phyloP scores from a whole-genome alignment of 202 grass and related monocot genomes.

The Digitaria exilis region DNA sequence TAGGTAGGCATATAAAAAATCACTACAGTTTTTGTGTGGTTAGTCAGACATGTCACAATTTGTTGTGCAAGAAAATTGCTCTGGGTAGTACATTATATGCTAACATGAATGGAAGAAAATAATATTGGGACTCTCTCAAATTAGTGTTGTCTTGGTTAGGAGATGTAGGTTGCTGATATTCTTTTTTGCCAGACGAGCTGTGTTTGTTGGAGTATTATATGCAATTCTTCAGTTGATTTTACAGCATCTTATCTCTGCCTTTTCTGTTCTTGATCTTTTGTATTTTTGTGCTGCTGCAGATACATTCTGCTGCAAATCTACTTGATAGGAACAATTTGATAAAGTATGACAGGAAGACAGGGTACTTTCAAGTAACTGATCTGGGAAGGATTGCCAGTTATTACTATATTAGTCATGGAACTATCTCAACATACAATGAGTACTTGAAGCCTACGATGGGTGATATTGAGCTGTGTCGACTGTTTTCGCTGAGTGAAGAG shows the following conservation, averaged over 20 bases:
- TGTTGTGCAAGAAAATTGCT: neutral
- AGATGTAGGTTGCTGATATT: neutral
- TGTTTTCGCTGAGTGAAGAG: slow-evolving; percentile 92
- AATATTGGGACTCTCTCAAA: neutral
- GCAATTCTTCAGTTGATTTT: neutral
- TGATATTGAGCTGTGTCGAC: slow-evolving; percentile 80
- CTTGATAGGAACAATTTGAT: too few relatives aligned
- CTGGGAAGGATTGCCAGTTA: slow-evolving; percentile 89
- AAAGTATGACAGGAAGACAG: slow-evolving; percentile 91
- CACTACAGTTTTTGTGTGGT: too few relatives aligned
- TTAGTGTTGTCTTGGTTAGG: neutral
- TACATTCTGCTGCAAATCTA: slow-evolving; percentile 88
- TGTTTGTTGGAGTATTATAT: too few relatives aligned
- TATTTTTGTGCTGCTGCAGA: slow-evolving; percentile 50
- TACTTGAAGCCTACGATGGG: slow-evolving; percentile 92
- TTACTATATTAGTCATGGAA: slow-evolving; percentile 93
- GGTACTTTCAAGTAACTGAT: slow-evolving; percentile 89
- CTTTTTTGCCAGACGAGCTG: too few relatives aligned
- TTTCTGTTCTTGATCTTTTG: slow-evolving; percentile 24
- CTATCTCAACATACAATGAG: slow-evolving; percentile 89
- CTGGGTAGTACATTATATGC: neutral
- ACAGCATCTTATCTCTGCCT: neutral
- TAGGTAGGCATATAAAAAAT: too few relatives aligned
- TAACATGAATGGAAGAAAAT: neutral
- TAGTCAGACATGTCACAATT: too few relatives aligned